These are phyloP conservation scores for Chlorociboria aeruginascens DNA, from an alignment of 495 filamentous ascomycete species.

Conservation along the genomic window DNA sequence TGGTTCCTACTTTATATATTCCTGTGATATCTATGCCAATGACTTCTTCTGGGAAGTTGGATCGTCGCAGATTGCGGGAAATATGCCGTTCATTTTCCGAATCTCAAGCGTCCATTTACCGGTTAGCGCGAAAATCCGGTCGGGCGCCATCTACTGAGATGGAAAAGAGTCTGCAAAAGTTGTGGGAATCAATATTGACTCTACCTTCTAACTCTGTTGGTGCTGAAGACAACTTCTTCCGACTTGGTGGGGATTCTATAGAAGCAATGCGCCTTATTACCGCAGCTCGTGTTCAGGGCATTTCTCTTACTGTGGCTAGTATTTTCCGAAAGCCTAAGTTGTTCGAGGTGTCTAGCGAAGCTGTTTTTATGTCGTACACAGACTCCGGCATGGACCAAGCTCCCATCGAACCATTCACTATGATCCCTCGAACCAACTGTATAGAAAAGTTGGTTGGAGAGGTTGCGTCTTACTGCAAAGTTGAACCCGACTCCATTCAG, in stretches of 20 bases:
- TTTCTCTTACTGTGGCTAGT: constrained; percentile 41
- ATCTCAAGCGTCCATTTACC: no score
- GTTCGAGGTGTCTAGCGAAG: background rate
- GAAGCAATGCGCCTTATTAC: constrained; percentile 57
- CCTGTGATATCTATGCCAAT: background rate
- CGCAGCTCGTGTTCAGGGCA: constrained; percentile 35
- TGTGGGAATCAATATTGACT: background rate
- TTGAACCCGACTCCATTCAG: constrained; percentile 28
- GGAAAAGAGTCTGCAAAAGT: background rate
- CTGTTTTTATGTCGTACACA: constrained; percentile 1
- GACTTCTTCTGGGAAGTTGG: background rate
- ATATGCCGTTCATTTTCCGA: background rate
- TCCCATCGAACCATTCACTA: background rate
- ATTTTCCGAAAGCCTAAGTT: constrained; percentile 40
- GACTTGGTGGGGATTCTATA: constrained; percentile 56
- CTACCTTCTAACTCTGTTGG: background rate
- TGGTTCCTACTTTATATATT: background rate
- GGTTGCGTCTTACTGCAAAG: constrained; percentile 25
- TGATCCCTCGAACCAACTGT: background rate
- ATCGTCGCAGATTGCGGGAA: background rate
- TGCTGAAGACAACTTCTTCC: constrained; percentile 46
- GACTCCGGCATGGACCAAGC: background rate
- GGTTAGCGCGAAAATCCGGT: no score
- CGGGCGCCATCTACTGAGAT: background rate
- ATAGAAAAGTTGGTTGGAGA: background rate